Base-by-base conservation (phyloP, 768 basidiomycete genomes). In the Pisolithus microcarpus region DNA sequence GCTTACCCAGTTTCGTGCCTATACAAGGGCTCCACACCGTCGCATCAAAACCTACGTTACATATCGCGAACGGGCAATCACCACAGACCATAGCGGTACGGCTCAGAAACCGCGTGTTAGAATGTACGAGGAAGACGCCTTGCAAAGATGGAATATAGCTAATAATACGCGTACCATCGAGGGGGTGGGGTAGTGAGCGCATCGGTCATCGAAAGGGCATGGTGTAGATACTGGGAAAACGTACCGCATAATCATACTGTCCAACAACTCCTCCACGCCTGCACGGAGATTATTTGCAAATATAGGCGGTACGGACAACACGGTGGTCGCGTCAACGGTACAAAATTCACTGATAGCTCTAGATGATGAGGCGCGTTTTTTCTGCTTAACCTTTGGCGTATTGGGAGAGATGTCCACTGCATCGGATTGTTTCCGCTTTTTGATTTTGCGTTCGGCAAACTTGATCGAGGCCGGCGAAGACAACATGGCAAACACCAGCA, bases 161-260 rank as follows among this genome's bases (percentile, higher is more conserved):
- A 44, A 19, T 21, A 5, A 44, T 16, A 28, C 18, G 13, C 50
- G 56, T 9, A 60, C 40, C 26, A 40, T 24, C 18, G 34, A 18
- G 36, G 16, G 40, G 50, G 47, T 38, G 21, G 2, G 21, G 21
- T 23, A 23, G 21, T 23, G 21, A 23, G 21, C 21, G 21, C 21
- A 44, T 30, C 24, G 43, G 50, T 28, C 52, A 54, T 52, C 54
- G 43, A 38, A 31, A 38, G 49, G 43, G n/a, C 46, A 21, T 46
- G 2, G 18, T 31, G n/a, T 13, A 36, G 15, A 34, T 30, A 18
- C 9, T 21, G 18, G 5, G 23, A 42, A 19, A 15, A 69, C 79
- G 58, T 61, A 93, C 94, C 89, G 82, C 94, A 97, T 95, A 13
- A 95, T 71, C 87, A 96, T 87, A 7, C 88, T 89, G 67, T 97